phyloP scores from a whole-genome alignment of 75 land plant species.

The Cryptomeria japonica region DNA sequence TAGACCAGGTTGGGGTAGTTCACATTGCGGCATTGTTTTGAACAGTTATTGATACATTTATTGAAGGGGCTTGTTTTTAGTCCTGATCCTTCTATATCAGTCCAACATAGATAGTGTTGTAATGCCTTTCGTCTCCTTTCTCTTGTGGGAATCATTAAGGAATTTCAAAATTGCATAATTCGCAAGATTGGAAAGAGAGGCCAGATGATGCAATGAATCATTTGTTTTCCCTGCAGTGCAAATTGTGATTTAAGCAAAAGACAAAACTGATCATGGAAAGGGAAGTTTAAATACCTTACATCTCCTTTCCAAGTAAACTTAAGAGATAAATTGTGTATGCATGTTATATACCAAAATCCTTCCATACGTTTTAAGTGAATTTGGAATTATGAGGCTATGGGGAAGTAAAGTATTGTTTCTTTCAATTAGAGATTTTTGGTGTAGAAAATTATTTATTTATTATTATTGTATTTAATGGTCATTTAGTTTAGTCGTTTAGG shows the following conservation, averaged over 20 bases:
- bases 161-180: background rate
- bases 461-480: no score
- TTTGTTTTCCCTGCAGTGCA: background rate
- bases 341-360: no score
- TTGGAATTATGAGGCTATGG: no score
- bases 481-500: no score
- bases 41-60: background rate
- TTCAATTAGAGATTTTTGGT: no score
- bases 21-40: background rate
- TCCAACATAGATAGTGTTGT: background rate
- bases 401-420: no score
- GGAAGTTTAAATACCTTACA: background rate
- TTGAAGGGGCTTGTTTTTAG: background rate
- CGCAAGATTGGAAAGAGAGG: background rate
- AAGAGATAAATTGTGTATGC: no score
- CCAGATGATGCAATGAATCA: background rate
- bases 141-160: background rate
- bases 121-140: background rate
- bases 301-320: no score
- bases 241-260: background rate
- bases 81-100: background rate
- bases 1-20: background rate
- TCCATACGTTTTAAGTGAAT: no score
- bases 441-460: no score
- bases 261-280: background rate